Evolutionary conservation across 2,329 filamentous ascomycete species (phyloP), one percentile per base, ranked within the genome.

Genomic region (Aspergillus sp.): DNA sequence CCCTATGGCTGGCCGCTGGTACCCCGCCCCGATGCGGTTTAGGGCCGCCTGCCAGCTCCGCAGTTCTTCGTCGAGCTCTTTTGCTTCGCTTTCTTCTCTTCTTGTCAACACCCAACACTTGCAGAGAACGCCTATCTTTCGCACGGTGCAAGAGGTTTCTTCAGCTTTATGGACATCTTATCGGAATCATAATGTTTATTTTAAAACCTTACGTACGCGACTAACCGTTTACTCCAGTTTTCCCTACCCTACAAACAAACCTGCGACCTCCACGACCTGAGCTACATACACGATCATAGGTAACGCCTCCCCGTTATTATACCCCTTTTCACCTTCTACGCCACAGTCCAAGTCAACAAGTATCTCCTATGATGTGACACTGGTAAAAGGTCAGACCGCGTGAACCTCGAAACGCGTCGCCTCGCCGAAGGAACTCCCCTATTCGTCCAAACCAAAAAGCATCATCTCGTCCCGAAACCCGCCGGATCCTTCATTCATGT

Each of bases 331-430:
- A 13, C 33, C 11, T 19, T 29, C 28, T 19, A 12, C 26, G 11
- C 36, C 27, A 26, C 35, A 29, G 37, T 9, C 30, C 27, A 30
- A 27, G 31, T 10, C 34, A 40, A 38, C 39, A 27, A 38, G 35
- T 37, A 42, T 62, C 65, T 70, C 67, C 66, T 45, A 64, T 68
- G 68, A 71, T 70, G 68, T 47, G 44, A 62, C 52, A 54, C 61
- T 71, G 68, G 68, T 71, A 71, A 71, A 71, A 71, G 68, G 67
- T 71, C 67, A 64, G 67, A 71, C 63, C 54, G 49, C 51, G 50
- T 47, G 40, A 45, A 26, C 39, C 50, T 36, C 44, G 43, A 47
- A 32, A 48, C 39, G 38, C 28, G 39, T 35, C 37, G 39, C 47
- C 31, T 38, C 41, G 27, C 50, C 53, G 59, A 59, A 51, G 58